Conservation (phyloP, 139 green algal species). For the Coccomyxa sp. region DNA sequence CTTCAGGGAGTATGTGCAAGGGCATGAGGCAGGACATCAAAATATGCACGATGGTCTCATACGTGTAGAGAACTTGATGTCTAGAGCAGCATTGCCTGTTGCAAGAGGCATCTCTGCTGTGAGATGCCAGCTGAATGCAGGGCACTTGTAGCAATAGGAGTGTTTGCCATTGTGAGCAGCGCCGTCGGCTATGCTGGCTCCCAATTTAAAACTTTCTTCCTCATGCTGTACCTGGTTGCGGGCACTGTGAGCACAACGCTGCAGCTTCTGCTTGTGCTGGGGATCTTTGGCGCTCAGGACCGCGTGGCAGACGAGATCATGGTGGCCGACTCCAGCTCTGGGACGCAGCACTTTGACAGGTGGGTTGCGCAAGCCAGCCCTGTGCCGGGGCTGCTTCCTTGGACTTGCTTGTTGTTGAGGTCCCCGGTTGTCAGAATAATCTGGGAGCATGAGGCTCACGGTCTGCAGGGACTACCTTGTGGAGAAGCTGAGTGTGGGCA, state of each 20-base stretch:
- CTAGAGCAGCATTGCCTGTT: background rate
- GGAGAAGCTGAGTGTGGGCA: slow-evolving; percentile 8
- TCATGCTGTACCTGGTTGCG: slow-evolving; percentile 12
- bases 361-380: background rate
- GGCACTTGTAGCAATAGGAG: slow-evolving; percentile 6
- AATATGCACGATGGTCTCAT: too few species aligned
- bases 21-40: too few species aligned
- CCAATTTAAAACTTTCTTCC: background rate
- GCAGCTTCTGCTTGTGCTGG: slow-evolving; percentile 18
- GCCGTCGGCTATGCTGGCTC: slow-evolving; percentile 7
- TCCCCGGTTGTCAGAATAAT: too few species aligned
- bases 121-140: too few species aligned
- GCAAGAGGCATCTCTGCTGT: too few species aligned
- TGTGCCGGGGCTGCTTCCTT: background rate
- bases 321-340: background rate
- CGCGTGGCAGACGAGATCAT: background rate
- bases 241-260: slow-evolving; percentile 4
- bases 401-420: too few species aligned
- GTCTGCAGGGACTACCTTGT: background rate
- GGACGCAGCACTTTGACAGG: background rate
- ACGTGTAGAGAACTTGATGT: too few species aligned
- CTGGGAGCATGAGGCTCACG: too few species aligned
- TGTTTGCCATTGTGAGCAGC: slow-evolving; percentile 7
- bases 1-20: too few species aligned
- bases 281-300: slow-evolving; percentile 8